Evolutionary conservation across 2,329 filamentous ascomycete genomes (phyloP).

Genomic region (Botryosphaeria dothidea): DNA sequence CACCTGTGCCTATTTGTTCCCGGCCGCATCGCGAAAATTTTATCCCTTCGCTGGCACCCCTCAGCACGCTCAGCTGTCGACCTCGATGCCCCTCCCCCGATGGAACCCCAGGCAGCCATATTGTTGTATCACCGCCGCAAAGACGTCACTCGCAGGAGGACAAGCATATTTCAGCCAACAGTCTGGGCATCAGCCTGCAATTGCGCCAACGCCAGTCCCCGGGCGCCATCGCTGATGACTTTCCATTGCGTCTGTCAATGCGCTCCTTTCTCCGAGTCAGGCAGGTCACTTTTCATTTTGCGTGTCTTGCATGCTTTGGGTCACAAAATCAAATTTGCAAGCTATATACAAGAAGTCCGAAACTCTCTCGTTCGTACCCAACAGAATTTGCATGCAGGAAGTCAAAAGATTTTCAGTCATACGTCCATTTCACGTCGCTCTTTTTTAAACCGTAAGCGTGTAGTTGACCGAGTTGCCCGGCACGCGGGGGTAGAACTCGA

Average conservation of each 20-base stretch:
- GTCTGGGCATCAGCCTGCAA: neutral
- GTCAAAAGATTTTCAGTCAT: neutral
- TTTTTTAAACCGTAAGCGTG: slow-evolving; percentile 43
- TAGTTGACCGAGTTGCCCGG: slow-evolving; percentile 52
- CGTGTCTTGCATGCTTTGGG: neutral
- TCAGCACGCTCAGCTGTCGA: neutral
- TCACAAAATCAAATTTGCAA: no score
- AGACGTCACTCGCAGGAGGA: neutral
- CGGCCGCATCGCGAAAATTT: neutral
- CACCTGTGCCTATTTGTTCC: neutral
- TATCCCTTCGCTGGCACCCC: slow-evolving; percentile 1
- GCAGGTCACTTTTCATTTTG: neutral
- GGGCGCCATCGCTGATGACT: neutral
- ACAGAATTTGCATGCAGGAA: neutral
- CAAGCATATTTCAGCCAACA: neutral
- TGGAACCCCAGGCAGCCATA: neutral
- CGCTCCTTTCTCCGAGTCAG: neutral
- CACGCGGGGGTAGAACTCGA: slow-evolving; percentile 58
- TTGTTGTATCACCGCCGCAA: neutral
- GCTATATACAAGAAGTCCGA: no score
- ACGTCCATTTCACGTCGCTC: neutral
- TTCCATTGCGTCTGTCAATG: neutral
- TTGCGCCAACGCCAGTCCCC: neutral
- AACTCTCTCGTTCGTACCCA: no score
- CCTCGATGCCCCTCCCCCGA: neutral